Evolutionary conservation across 1,139 yeast genomes (phyloP).

Genomic region (Spathaspora jeffriesii): DNA sequence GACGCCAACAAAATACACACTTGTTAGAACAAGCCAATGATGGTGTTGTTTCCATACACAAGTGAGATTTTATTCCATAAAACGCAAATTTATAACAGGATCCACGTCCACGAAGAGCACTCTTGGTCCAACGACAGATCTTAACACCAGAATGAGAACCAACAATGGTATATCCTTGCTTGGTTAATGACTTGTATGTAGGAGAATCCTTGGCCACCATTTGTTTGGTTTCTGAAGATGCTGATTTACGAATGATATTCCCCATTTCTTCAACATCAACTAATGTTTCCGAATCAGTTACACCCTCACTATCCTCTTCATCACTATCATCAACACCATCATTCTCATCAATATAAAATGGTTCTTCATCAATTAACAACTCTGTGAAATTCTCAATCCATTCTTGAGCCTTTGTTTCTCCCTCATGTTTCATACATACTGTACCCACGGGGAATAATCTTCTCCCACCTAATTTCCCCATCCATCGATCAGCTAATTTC

Average conservation of each 20-base stretch:
- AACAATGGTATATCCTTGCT: constrained; percentile 91
- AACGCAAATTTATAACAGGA: constrained; percentile 93
- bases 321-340: constrained; percentile 38
- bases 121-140: constrained; percentile 95
- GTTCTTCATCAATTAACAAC: constrained; percentile 67
- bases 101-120: constrained; percentile 92
- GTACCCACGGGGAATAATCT: constrained; percentile 85
- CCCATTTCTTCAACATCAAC: constrained; percentile 92
- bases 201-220: constrained; percentile 94
- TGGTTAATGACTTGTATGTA: constrained; percentile 82
- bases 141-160: constrained; percentile 97
- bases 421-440: constrained; percentile 75
- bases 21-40: constrained; percentile 91
- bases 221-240: constrained; percentile 52
- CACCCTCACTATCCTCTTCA: constrained; percentile 37
- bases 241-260: constrained; percentile 41
- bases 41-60: constrained; percentile 97
- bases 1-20: constrained; percentile 98
- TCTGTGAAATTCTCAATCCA: constrained; percentile 67
- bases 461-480: constrained; percentile 83
- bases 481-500: constrained; percentile 66
- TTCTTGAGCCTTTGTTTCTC: constrained; percentile 59
- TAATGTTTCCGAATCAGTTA: constrained; percentile 49
- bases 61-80: constrained; percentile 85
- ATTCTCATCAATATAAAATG: constrained; percentile 48